Percentiles rank a stretch among this genome's conserved stretches.
phyloP scores from a whole-genome alignment of 1,139 yeast genomes.

The Pichia norvegensis region DNA sequence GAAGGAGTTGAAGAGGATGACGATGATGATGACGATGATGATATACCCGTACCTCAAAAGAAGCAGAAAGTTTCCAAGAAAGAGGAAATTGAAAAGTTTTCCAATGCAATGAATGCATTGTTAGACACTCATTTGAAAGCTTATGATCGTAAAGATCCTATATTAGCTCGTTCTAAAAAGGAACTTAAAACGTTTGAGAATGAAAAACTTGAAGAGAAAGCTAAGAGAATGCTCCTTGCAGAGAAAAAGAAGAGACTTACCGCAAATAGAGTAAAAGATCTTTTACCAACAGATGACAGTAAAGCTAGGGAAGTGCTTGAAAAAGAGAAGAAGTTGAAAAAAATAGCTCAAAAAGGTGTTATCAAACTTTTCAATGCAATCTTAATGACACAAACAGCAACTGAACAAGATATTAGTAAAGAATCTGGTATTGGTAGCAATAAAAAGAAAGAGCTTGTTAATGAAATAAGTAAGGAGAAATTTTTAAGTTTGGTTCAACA shows the following conservation, averaged over 20 bases:
- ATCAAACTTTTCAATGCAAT: conserved; percentile 88
- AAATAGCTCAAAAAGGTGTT: conserved; percentile 90
- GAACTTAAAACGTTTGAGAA: conserved; percentile 67
- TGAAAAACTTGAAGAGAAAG: conserved; percentile 77
- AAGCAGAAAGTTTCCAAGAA: conserved; percentile 50
- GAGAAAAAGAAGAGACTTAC: conserved; percentile 69
- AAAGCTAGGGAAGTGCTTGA: conserved; percentile 53
- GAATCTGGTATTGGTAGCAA: conserved; percentile 27
- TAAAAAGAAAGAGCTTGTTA: conserved; percentile 51
- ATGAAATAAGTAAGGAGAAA: conserved; percentile 82
- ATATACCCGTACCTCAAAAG: conserved; percentile 30
- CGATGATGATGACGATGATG: conserved; percentile 17
- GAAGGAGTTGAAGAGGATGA: conserved; percentile 11
- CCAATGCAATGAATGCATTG: conserved; percentile 77
- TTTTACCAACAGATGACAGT: conserved; percentile 49
- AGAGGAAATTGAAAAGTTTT: conserved; percentile 47
- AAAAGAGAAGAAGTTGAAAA: conserved; percentile 64
- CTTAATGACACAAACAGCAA: conserved; percentile 66
- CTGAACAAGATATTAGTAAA: conserved; percentile 32
- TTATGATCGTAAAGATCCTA: conserved; percentile 81
- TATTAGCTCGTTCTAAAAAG: conserved; percentile 70
- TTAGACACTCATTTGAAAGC: conserved; percentile 82
- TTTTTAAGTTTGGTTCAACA: conserved; percentile 84
- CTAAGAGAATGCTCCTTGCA: conserved; percentile 57
- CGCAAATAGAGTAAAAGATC: conserved; percentile 56